Evolutionary conservation across 2,329 filamentous ascomycete species (phyloP), one percentile per base, ranked within the genome.

Genomic region (Hymenotorrendiella dingleyae): DNA sequence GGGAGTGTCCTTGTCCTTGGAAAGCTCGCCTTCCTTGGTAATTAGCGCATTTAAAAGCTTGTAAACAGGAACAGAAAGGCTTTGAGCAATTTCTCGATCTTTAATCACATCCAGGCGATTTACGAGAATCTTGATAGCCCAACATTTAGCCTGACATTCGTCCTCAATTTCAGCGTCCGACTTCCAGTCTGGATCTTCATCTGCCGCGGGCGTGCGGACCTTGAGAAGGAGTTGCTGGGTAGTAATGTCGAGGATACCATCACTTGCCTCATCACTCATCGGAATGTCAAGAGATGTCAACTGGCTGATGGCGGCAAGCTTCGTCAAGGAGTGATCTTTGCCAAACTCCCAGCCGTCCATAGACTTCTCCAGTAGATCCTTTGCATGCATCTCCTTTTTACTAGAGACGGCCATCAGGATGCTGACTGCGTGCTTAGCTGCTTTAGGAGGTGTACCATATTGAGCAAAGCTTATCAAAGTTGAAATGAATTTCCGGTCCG

Each of bases 401-500:
- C 90, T 80, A 17, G 80, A 72, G 8, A 50, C 51, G 26, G 86
- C 82, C 64, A 95, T 79, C 41, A 98, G 73, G 51, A 98, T 89
- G 21, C 87, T 90, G 36, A 97, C 81, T 0, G 93, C 93, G 66
- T 97, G 89, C 64, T 98, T 98, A 17, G 91, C 87, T 7, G 87
- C 86, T 60, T 83, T 82, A 9, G 86, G 77, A 2, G 90, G 91
- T 19, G 76, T 76, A 17, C 91, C 91, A 57, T 86, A 85, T 16
- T 91, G 73, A 1, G 90, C 86, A 62, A 93, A 97, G 54, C 78
- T 83, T 47, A 84, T 80, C 62, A 98, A 74, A 1, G 88, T 83
- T 57, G 93, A 81, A 23, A 80, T 72, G 55, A 97, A 91, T 52
- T 85, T 86, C 43, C 83, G 80, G 48, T 94, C 86, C 46, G 80